Conservation (phyloP, 345 rosid genomes). For the Citrus sinensis region DNA sequence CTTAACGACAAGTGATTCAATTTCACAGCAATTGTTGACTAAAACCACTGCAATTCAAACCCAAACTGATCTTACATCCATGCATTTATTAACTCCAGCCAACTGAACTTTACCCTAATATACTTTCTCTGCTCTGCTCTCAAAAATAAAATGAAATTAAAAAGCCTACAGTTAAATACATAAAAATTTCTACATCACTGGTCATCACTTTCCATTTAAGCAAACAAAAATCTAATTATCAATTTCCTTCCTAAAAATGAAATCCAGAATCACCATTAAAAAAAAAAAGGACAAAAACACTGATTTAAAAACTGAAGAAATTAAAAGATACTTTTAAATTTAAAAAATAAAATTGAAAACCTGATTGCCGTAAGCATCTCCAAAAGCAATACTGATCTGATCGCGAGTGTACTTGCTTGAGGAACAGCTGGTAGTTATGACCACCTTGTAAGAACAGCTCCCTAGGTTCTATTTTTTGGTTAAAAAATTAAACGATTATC, state of each 20-base stretch:
- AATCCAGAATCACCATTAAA: neutral
- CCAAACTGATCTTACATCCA: neutral
- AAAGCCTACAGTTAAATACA: neutral
- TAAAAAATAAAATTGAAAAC: constrained; percentile 25
- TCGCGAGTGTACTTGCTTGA: constrained; percentile 73
- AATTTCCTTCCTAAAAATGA: neutral
- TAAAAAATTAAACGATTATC: neutral
- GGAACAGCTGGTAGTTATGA: constrained; percentile 79
- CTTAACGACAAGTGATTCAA: neutral
- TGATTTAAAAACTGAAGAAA: neutral
- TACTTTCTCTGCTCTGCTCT: neutral
- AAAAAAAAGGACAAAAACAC: neutral
- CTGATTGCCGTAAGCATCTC: constrained; percentile 95
- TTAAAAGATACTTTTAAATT: neutral
- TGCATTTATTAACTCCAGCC: neutral
- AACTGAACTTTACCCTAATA: neutral
- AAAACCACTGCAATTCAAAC: neutral
- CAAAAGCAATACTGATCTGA: constrained; percentile 82
- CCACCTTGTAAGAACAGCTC: constrained; percentile 65
- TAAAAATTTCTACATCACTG: neutral
- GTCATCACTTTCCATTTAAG: neutral
- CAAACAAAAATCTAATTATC: neutral
- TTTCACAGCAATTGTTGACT: neutral
- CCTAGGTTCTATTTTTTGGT: constrained; percentile 34
- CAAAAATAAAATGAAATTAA: neutral